Conservation (phyloP, 331 rosid species). For the Pyrus hybrid region DNA sequence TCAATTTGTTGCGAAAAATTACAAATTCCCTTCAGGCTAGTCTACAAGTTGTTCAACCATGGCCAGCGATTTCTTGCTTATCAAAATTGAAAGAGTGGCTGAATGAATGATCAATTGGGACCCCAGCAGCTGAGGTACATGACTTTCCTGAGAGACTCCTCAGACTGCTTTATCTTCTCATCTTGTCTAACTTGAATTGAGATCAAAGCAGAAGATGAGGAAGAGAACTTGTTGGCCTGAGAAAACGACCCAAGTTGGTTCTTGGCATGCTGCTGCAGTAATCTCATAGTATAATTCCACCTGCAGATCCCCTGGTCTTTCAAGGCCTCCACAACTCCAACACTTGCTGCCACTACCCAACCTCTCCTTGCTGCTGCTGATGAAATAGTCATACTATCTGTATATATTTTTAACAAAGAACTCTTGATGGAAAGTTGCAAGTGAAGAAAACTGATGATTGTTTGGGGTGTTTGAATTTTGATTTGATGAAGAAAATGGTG, state of each 20-base stretch:
- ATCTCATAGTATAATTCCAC: conserved; percentile 28
- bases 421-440: not conserved
- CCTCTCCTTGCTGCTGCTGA: conserved; percentile 20
- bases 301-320: conserved; percentile 58
- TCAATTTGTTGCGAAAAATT: not conserved
- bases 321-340: conserved; percentile 53
- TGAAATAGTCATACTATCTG: not conserved
- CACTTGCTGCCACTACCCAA: conserved; percentile 48
- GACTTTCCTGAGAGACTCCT: conserved; percentile 46
- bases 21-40: not conserved
- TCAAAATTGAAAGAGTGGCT: not conserved
- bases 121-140: conserved; percentile 68
- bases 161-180: conserved; percentile 30
- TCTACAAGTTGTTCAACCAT: not conserved
- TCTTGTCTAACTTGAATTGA: conserved; percentile 21
- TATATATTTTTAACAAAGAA: not conserved
- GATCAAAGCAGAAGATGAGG: conserved; percentile 20
- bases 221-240: conserved; percentile 21
- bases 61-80: not conserved
- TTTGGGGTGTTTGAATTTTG: not conserved
- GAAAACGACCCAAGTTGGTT: conserved; percentile 26
- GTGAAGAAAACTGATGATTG: not conserved
- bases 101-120: conserved; percentile 27
- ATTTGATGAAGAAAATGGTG: not conserved
- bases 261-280: conserved; percentile 33